A percentile compares a stretch with the other conserved stretches of the same genome.
phyloP scores from a whole-genome alignment of 106 monocot species.

The Allium cepa region DNA sequence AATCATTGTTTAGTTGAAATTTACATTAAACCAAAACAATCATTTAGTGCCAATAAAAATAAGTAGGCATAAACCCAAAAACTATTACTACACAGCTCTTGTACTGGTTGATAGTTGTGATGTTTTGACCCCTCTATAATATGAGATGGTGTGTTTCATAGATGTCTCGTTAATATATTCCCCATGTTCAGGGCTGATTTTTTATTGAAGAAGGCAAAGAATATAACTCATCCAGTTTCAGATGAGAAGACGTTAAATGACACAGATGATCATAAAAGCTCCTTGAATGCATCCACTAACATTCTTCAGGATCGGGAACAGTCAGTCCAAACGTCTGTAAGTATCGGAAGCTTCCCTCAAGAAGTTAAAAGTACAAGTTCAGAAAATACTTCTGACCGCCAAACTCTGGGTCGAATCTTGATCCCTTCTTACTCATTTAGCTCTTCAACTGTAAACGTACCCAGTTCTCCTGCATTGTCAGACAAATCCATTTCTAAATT shows the following conservation, averaged over 20 bases:
- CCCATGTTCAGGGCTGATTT: slow-evolving; percentile 59
- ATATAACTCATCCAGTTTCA: slow-evolving; percentile 29
- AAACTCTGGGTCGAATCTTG: slow-evolving; percentile 14
- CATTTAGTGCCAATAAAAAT: no score
- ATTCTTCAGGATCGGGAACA: slow-evolving; percentile 56
- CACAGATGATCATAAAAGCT: slow-evolving; percentile 52
- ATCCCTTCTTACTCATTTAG: slow-evolving; percentile 20
- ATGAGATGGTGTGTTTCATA: no score
- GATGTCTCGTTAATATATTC: background rate
- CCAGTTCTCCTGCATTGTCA: slow-evolving; percentile 65
- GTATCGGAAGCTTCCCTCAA: slow-evolving; percentile 57
- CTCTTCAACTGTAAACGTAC: slow-evolving; percentile 30
- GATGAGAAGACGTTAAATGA: slow-evolving; percentile 53
- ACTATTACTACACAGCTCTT: no score
- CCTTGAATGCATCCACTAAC: slow-evolving; percentile 44
- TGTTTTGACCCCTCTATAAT: no score
- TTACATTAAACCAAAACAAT: no score
- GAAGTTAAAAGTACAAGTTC: slow-evolving; percentile 76
- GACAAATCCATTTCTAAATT: slow-evolving; percentile 62
- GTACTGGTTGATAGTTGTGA: no score
- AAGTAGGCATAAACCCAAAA: no score
- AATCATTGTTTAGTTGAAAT: no score
- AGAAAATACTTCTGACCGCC: slow-evolving; percentile 34
- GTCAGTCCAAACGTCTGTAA: slow-evolving; percentile 66
- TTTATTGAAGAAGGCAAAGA: slow-evolving; percentile 78